Conservation (phyloP, 495 filamentous ascomycete species). For the Staphylotrichum longicolle region DNA sequence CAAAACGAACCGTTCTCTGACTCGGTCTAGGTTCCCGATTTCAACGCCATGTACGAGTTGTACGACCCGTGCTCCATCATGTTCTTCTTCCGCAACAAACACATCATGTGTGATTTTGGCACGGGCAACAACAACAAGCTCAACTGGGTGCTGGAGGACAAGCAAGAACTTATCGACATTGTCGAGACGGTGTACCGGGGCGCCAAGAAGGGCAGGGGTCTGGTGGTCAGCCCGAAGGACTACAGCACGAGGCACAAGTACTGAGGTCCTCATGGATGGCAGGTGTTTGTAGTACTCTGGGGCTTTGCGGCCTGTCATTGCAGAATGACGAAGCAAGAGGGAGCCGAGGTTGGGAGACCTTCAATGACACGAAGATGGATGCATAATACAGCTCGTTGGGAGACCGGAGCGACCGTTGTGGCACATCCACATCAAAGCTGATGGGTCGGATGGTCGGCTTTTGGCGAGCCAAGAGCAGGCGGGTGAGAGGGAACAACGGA, state of each 20-base stretch:
- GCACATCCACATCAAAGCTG: too few species aligned
- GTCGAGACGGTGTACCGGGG: constrained; percentile 97
- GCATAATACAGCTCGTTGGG: too few species aligned
- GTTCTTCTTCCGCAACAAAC: constrained; percentile 94
- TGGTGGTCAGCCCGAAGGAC: constrained; percentile 95
- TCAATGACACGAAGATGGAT: too few species aligned
- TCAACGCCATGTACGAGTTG: constrained; percentile 90
- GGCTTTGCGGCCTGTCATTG: too few species aligned
- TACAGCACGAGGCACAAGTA: constrained; percentile 85
- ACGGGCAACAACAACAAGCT: constrained; percentile 97
- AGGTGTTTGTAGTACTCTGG: too few species aligned
- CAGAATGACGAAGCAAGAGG: too few species aligned
- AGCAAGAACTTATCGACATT: constrained; percentile 98
- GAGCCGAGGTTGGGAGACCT: too few species aligned
- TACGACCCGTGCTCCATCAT: constrained; percentile 71
- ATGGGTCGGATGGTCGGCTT: too few species aligned
- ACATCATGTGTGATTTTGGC: constrained; percentile 98
- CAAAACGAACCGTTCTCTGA: not conserved
- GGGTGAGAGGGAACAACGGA: too few species aligned
- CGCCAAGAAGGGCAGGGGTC: constrained; percentile 92
- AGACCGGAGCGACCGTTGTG: too few species aligned
- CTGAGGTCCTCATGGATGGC: constrained; percentile 30
- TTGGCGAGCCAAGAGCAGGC: too few species aligned
- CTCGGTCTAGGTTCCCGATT: constrained; percentile 68
- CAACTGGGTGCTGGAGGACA: constrained; percentile 96